These are phyloP conservation scores for Rhizoclosmatium globosum DNA, from an alignment of 192 early-diverging fungal genomes.

Conservation along the genomic window DNA sequence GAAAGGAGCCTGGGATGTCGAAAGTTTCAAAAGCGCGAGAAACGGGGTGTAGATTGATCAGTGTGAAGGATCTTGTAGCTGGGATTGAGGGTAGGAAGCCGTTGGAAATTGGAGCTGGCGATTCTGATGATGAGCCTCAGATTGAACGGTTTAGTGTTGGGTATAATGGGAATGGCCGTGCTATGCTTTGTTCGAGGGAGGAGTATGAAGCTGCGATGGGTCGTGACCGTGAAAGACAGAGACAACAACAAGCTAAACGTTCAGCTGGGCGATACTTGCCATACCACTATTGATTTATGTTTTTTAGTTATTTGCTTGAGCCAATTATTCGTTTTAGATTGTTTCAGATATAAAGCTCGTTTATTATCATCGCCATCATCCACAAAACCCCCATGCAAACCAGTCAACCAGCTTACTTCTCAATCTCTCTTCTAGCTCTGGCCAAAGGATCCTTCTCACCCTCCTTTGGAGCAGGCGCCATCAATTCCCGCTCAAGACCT, in stretches of 20 bases:
- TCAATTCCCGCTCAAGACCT: slow-evolving; percentile 46
- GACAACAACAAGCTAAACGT: background rate
- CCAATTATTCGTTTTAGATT: too few species aligned
- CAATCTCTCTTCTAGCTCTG: slow-evolving; percentile 32
- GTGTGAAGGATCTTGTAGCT: background rate
- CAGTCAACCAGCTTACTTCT: slow-evolving; percentile 15
- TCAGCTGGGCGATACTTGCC: too few species aligned
- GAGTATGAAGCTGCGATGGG: background rate
- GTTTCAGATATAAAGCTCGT: too few species aligned
- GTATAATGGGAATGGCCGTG: slow-evolving; percentile 5
- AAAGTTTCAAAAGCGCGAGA: slow-evolving; percentile 23
- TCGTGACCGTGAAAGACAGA: background rate
- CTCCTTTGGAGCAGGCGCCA: slow-evolving; percentile 40
- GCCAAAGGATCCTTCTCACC: slow-evolving; percentile 37
- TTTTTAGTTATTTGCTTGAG: too few species aligned
- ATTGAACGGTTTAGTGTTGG: slow-evolving; percentile 6
- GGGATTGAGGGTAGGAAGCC: slow-evolving; percentile 7
- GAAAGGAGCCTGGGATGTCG: slow-evolving; percentile 3
- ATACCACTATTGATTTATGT: too few species aligned
- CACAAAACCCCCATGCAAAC: background rate
- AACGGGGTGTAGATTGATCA: slow-evolving; percentile 1
- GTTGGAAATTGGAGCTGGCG: background rate
- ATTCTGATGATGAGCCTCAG: background rate
- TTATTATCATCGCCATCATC: too few species aligned
- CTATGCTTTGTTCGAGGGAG: background rate